Conservation (phyloP, 164 flowering plant genomes). For the Malania oleifera region DNA sequence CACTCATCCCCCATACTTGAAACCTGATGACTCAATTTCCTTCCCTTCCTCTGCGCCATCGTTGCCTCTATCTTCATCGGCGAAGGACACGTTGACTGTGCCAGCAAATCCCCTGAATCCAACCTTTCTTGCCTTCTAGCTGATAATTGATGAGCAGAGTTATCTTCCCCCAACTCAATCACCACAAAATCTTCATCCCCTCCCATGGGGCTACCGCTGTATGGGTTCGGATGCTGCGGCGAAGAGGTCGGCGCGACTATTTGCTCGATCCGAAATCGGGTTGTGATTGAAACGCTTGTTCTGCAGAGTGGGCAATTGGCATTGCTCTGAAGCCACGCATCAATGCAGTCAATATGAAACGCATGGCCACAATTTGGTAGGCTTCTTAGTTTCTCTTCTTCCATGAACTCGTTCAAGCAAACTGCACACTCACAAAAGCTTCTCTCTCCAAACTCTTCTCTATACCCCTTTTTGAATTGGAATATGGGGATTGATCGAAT, state of each 20-base stretch:
- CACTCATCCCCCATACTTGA: conserved; percentile 88
- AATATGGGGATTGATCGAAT: conserved; percentile 72
- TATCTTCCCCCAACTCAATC: conserved; percentile 44
- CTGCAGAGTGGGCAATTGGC: conserved; percentile 93
- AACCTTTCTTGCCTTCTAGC: conserved; percentile 19
- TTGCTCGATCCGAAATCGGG: conserved; percentile 23
- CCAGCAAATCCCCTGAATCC: conserved; percentile 21
- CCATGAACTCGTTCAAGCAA: conserved; percentile 76
- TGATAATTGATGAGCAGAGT: conserved; percentile 21
- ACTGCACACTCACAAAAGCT: conserved; percentile 67
- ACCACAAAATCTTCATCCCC: conserved; percentile 55
- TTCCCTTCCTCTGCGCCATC: conserved; percentile 30
- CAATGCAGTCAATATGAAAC: conserved; percentile 92
- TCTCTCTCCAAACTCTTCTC: conserved; percentile 15
- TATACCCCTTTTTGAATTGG: conserved; percentile 37
- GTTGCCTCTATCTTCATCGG: conserved; percentile 23
- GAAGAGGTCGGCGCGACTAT: conserved; percentile 34
- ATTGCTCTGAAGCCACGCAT: conserved; percentile 87
- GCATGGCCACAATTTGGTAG: conserved; percentile 75
- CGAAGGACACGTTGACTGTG: conserved; percentile 24
- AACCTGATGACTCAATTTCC: conserved; percentile 37
- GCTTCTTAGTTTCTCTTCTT: conserved; percentile 65
- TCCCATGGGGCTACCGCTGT: conserved; percentile 18
- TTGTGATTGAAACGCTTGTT: conserved; percentile 47
- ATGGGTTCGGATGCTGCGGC: conserved; percentile 30